These are phyloP conservation scores for Cladosporium colombiae DNA, from an alignment of 2,329 filamentous ascomycete genomes.

Conservation along the genomic window DNA sequence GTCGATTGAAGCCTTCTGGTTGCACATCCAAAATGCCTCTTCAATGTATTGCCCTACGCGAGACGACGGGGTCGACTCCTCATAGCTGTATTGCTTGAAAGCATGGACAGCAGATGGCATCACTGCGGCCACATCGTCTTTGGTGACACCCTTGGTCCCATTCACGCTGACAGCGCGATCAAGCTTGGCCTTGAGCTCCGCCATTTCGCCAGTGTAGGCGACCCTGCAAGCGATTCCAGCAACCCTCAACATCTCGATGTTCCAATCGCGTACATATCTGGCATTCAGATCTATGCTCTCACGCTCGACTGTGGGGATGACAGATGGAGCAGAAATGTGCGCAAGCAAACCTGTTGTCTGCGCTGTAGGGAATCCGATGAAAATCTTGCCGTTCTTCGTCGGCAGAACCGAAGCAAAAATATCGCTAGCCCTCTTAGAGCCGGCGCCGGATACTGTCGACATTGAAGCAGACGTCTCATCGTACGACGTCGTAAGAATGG, in stretches of 20 bases:
- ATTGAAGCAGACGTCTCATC: slow-evolving; percentile 73
- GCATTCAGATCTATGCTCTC: slow-evolving; percentile 97
- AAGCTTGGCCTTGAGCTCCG: slow-evolving; percentile 61
- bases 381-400: slow-evolving; percentile 84
- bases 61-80: slow-evolving; percentile 83
- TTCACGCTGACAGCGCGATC: slow-evolving; percentile 41
- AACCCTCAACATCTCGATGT: slow-evolving; percentile 85
- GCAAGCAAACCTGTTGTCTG: slow-evolving; percentile 93
- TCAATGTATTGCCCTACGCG: slow-evolving; percentile 85
- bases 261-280: slow-evolving; percentile 92
- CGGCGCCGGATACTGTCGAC: slow-evolving; percentile 50
- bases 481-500: slow-evolving; percentile 88
- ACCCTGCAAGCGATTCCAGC: slow-evolving; percentile 88
- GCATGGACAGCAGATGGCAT: slow-evolving; percentile 80
- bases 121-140: slow-evolving; percentile 65
- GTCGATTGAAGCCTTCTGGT: slow-evolving; percentile 78
- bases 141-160: slow-evolving; percentile 52
- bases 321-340: slow-evolving; percentile 91
- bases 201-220: slow-evolving; percentile 86
- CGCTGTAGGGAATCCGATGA: slow-evolving; percentile 96
- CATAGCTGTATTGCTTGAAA: slow-evolving; percentile 83
- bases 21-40: slow-evolving; percentile 94
- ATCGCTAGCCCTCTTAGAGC: slow-evolving; percentile 63
- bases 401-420: slow-evolving; percentile 90
- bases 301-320: slow-evolving; percentile 95